Base-by-base conservation (phyloP, 495 filamentous ascomycete genomes). In the Evansstolkia leycettana region DNA sequence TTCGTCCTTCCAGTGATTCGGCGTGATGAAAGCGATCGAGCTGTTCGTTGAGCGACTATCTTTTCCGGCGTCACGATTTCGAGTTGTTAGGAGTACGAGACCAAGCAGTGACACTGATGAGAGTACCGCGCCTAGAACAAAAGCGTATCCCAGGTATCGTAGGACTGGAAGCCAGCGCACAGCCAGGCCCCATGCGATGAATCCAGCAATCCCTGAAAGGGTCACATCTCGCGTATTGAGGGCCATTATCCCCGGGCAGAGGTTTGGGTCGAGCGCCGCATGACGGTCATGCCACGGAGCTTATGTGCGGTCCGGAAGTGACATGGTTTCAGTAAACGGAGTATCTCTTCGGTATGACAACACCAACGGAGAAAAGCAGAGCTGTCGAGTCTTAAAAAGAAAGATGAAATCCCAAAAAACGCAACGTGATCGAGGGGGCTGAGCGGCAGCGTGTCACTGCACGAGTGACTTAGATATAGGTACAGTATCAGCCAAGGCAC, bases 131-230 rank as follows among this genome's bases (percentile, higher is more conserved):
- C 87, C 87, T 37, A 72, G 61, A 37, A 76, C 57, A 52, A 92
- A 81, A 34, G 85, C 84, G 51, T 85, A 82, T 46, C 78, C 82
- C 17, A 80, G 66, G 66, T 77, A 92, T 52, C 85, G 82, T 27
- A 93, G 66, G 24, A 73, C 47, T 7, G 88, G 86, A 48, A 82
- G 60, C 80, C 82, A 90, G 60, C 77, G 73, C 40, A 84, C 75
- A 20, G 76, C 70, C 51, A 82, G 76, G 14, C 82, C 84, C 87
- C 87, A 95, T 43, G 84, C 73, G 46, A 95, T 69, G 55, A 93
- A 93, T 43, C 56, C 70, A 52, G 69, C 73, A 45, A 83, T 57
- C 49, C 71, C 72, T 46, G 80, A 75, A 47, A 86, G 48, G 51
- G 76, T 64, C 50, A 86, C 65, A 71, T 90, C 70, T 69, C 77